Conservation (phyloP, 495 filamentous ascomycete species). For the Annulohypoxylon stygium region DNA sequence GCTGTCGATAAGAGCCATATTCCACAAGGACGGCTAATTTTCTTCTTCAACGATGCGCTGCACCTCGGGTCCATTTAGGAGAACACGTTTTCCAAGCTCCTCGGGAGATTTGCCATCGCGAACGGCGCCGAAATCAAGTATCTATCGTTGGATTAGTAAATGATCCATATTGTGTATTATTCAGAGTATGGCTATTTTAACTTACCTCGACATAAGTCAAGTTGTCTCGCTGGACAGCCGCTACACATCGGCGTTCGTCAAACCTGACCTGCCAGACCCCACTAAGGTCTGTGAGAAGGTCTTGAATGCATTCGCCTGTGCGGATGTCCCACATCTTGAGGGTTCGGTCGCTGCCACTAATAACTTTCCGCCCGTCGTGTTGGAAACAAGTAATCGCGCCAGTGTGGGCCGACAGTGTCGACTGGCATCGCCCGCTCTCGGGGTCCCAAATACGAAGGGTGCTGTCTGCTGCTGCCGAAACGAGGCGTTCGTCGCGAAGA, state of each 20-base stretch:
- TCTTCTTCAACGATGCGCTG: slow-evolving; percentile 63
- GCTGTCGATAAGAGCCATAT: background rate
- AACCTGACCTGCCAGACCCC: slow-evolving; percentile 99
- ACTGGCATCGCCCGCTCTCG: slow-evolving; percentile 90
- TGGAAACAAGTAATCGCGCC: slow-evolving; percentile 99
- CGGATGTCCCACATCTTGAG: slow-evolving; percentile 99
- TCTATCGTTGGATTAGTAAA: slow-evolving; percentile 61
- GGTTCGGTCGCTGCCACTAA: slow-evolving; percentile 94
- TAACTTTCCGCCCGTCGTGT: slow-evolving; percentile 96
- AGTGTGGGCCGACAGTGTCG: slow-evolving; percentile 89
- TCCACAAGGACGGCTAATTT: slow-evolving; percentile 22
- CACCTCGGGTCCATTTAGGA: slow-evolving; percentile 74
- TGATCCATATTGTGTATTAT: slow-evolving; percentile 3
- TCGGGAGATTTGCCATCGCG: slow-evolving; percentile 82
- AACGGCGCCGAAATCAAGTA: slow-evolving; percentile 91
- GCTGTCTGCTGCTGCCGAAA: slow-evolving; percentile 95
- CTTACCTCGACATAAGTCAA: slow-evolving; percentile 96
- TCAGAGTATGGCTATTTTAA: background rate
- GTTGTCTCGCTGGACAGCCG: slow-evolving; percentile 92
- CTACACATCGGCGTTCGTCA: slow-evolving; percentile 94
- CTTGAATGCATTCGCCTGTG: slow-evolving; percentile 90
- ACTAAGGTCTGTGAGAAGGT: slow-evolving; percentile 94
- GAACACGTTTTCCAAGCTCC: slow-evolving; percentile 82
- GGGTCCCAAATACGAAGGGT: slow-evolving; percentile 98
- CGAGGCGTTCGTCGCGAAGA: slow-evolving; percentile 85